Percentiles rank a stretch among this genome's conserved stretches.
Evolutionary conservation across 768 basidiomycete genomes (phyloP).

Genomic region (Leucosporidium scottii): DNA sequence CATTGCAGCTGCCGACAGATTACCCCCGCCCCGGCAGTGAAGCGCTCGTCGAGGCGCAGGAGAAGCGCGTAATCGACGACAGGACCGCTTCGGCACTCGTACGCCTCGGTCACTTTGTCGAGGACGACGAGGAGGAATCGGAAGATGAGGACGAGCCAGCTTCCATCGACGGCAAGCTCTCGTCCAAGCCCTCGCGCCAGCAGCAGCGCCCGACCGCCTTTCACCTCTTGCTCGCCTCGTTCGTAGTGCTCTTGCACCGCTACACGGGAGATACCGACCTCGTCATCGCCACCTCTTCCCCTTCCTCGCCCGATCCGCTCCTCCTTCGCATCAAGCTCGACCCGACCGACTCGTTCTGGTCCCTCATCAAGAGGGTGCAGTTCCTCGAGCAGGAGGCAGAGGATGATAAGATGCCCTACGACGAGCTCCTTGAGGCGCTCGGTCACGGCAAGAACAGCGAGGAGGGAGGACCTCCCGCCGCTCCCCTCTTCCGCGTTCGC

Average conservation of each 20-base stretch:
- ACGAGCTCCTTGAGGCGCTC: conserved; percentile 62
- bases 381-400: conserved; percentile 76
- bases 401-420: conserved; percentile 71
- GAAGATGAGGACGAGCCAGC: conserved; percentile 44
- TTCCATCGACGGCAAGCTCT: conserved; percentile 35
- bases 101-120: conserved; percentile 68
- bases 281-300: conserved; percentile 73
- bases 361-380: conserved; percentile 76
- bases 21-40: conserved; percentile 74
- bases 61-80: conserved; percentile 62
- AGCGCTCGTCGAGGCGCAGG: conserved; percentile 76
- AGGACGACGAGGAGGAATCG: conserved; percentile 52
- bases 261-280: conserved; percentile 94
- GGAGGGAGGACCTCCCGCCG: conserved; percentile 54
- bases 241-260: conserved; percentile 80
- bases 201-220: conserved; percentile 62
- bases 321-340: conserved; percentile 76
- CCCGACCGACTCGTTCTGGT: conserved; percentile 80
- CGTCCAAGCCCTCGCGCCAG: too few species aligned
- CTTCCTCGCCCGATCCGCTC: conserved; percentile 69
- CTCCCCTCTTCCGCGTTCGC: conserved; percentile 76
- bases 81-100: conserved; percentile 54
- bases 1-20: conserved; percentile 88
- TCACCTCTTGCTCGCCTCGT: conserved; percentile 85
- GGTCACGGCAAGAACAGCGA: conserved; percentile 34